These are phyloP conservation scores for Favolaschia claudopus DNA, from an alignment of 768 basidiomycete genomes.

Conservation along the genomic window DNA sequence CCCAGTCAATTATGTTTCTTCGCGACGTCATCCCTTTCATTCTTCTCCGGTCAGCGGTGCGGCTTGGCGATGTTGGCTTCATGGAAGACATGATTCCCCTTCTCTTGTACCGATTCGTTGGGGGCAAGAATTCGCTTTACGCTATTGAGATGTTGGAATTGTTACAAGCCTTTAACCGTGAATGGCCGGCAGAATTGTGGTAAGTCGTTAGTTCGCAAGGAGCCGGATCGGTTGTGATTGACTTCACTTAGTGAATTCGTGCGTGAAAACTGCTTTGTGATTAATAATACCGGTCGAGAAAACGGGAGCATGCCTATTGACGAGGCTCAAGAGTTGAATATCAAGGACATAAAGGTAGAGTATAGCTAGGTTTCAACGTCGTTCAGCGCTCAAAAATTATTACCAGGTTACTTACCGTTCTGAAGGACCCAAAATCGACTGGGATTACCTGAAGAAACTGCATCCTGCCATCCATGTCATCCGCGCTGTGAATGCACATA, in stretches of 20 bases:
- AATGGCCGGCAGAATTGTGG: slow-evolving; percentile 29
- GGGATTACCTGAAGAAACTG: slow-evolving; percentile 40
- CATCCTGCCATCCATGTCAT: slow-evolving; percentile 42
- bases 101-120: slow-evolving; percentile 30
- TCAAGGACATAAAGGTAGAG: slow-evolving; percentile 45
- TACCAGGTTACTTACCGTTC: slow-evolving; percentile 38
- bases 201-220: too few species aligned
- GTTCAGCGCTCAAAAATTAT: background rate
- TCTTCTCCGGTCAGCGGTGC: slow-evolving; percentile 24
- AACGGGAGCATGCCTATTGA: slow-evolving; percentile 43
- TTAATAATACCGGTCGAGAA: too few species aligned
- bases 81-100: slow-evolving; percentile 33
- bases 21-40: slow-evolving; percentile 15
- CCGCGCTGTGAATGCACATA: slow-evolving; percentile 27
- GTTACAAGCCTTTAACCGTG: slow-evolving; percentile 27
- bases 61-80: slow-evolving; percentile 32
- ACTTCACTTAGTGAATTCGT: too few species aligned
- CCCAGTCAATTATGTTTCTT: slow-evolving; percentile 32
- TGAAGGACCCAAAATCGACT: slow-evolving; percentile 39
- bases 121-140: slow-evolving; percentile 32
- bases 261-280: too few species aligned
- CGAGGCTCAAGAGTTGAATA: slow-evolving; percentile 43
- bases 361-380: background rate
- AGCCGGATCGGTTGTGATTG: too few species aligned
- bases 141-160: slow-evolving; percentile 31